Base-by-base conservation (phyloP, 371 early-diverging fungal species). In the Lichtheimia hyalospora region DNA sequence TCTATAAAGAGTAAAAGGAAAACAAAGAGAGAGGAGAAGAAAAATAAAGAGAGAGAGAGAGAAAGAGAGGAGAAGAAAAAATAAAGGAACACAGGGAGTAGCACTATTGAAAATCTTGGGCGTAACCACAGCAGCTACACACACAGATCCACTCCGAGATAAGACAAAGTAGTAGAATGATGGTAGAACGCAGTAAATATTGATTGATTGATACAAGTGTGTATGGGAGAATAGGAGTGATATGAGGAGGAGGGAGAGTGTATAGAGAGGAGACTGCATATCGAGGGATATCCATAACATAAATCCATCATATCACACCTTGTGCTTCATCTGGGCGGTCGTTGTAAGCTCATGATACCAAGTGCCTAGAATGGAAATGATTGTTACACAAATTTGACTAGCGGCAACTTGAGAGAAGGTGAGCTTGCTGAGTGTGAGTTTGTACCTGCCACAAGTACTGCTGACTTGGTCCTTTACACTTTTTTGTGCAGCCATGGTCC, bases 401-500 rank as follows among this genome's bases (percentile, higher is more conserved):
- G 21, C n/a, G 46, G 46, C n/a, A 46, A 16, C 46, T n/a, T n/a
- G n/a, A n/a, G n/a, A n/a, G n/a, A n/a, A n/a, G n/a, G n/a, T n/a
- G n/a, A n/a, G n/a, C n/a, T n/a, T 18, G 58, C 49, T 18, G n/a
- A 40, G 23, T 39, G 13, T 23, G 39, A 20, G 23, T 44, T 8
- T 34, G 34, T 34, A 34, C 34, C 34, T 34, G 34, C 34, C 34
- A 34, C 34, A 34, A 34, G 5, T 14, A 5, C 24, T 49, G 23
- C 34, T 27, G 43, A 15, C 18, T 54, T 54, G 34, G 16, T 5
- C 8, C 4, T 5, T 25, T 25, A 48, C 3, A 24, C 21, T 42
- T 13, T 18, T 44, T 52, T 41, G 58, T 15, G 21, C 25, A 58
- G 13, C 16, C 20, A 79, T 79, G 79, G 66, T 66, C 25, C 76